Evolutionary conservation across 2,329 filamentous ascomycete species (phyloP).

Genomic region (Botrytis paeoniae): DNA sequence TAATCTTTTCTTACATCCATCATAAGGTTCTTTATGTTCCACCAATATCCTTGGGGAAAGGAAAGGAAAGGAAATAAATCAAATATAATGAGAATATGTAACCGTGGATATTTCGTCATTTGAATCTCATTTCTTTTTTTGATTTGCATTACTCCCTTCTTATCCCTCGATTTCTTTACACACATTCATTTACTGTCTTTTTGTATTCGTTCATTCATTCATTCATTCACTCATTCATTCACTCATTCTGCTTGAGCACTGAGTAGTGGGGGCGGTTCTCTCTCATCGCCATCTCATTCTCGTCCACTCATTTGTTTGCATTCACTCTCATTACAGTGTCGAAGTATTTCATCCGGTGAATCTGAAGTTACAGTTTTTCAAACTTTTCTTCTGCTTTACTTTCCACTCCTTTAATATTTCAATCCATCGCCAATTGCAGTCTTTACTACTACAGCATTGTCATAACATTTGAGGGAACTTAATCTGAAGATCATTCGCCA

Average conservation of each 20-base stretch:
- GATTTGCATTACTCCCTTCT: not conserved
- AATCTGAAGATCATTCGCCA: not conserved
- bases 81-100: not conserved
- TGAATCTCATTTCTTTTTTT: not conserved
- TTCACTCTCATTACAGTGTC: too few species aligned
- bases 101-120: not conserved
- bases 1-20: not conserved
- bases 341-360: not conserved
- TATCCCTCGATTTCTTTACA: not conserved
- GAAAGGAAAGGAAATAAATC: not conserved
- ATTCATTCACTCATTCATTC: not conserved
- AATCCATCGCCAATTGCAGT: not conserved
- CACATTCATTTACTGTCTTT: not conserved
- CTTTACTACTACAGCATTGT: not conserved
- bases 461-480: too few species aligned
- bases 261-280: not conserved
- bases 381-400: not conserved
- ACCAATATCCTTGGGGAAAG: not conserved
- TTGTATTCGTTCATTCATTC: not conserved
- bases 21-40: not conserved
- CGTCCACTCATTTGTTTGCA: conserved; percentile 11
- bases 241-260: not conserved
- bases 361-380: not conserved
- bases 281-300: not conserved
- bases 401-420: not conserved